These are phyloP conservation scores for Nigrospora osmanthi DNA, from an alignment of 2,329 filamentous ascomycete genomes.

Conservation along the genomic window DNA sequence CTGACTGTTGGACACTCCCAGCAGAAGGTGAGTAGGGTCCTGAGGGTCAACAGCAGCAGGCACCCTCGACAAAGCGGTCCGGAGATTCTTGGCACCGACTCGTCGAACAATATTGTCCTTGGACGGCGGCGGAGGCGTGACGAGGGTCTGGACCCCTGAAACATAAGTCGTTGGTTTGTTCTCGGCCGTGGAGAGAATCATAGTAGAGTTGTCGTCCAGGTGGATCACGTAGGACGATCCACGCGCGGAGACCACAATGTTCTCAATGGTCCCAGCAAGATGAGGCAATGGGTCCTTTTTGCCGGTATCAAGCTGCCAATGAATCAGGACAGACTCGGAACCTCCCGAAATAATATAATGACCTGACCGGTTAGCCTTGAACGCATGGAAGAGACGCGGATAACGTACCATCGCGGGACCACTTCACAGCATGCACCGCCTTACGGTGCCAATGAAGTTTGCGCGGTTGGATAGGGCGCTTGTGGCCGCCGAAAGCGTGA, in stretches of 20 bases:
- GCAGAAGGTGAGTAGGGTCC: conserved; percentile 54
- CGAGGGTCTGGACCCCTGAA: conserved; percentile 67
- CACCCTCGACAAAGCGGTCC: conserved; percentile 37
- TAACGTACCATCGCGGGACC: conserved; percentile 76
- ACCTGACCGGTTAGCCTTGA: conserved; percentile 38
- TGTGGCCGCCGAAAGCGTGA: conserved; percentile 27
- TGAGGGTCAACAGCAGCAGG: conserved; percentile 57
- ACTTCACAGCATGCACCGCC: conserved; percentile 77
- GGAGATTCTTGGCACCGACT: conserved; percentile 35
- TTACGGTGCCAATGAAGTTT: conserved; percentile 89
- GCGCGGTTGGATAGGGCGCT: conserved; percentile 47
- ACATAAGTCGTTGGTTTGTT: conserved; percentile 78
- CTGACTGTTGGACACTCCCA: conserved; percentile 58
- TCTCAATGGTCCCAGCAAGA: conserved; percentile 76
- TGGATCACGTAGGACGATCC: conserved; percentile 80
- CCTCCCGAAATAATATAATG: conserved; percentile 94
- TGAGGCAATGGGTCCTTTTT: conserved; percentile 83
- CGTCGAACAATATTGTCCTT: conserved; percentile 47
- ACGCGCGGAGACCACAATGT: conserved; percentile 69
- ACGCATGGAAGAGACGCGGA: background rate
- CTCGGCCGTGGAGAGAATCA: conserved; percentile 85
- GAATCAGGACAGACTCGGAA: conserved; percentile 76
- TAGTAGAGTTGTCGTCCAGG: conserved; percentile 84
- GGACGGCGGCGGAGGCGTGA: conserved; percentile 39
- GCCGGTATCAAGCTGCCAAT: conserved; percentile 90